phyloP scores from a whole-genome alignment of 257 asterid genomes.

The Scutellaria baicalensis region DNA sequence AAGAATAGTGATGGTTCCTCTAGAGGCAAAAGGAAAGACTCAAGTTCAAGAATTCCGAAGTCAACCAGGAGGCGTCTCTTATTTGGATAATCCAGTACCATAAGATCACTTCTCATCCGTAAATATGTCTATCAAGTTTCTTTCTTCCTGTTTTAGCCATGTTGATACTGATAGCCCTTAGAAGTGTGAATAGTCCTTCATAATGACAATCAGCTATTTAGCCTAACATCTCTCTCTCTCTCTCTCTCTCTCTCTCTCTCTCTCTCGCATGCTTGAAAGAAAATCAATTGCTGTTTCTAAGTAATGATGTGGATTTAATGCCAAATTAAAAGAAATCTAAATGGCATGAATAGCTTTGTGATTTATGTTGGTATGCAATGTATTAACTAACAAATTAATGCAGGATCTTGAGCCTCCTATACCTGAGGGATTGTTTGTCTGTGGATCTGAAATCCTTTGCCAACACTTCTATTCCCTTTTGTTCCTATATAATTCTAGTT shows the following conservation, averaged over 20 bases:
- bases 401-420: conserved; percentile 16
- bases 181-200: conserved; percentile 14
- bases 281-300: conserved; percentile 1
- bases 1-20: conserved; percentile 29
- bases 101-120: conserved; percentile 4
- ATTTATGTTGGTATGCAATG: conserved; percentile 7
- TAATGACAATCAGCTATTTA: conserved; percentile 1
- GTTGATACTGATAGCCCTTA: conserved; percentile 1
- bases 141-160: background rate
- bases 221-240: background rate
- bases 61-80: conserved; percentile 73
- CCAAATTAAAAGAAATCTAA: conserved; percentile 4
- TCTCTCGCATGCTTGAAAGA: background rate
- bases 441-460: background rate
- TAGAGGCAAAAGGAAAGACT: conserved; percentile 39
- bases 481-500: background rate
- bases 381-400: conserved; percentile 13
- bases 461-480: background rate
- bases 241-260: background rate
- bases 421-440: background rate
- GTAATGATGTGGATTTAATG: conserved; percentile 5
- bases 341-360: conserved; percentile 13
- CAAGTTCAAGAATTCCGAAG: conserved; percentile 45
- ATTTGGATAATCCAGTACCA: conserved; percentile 33
- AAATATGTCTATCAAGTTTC: background rate